A percentile compares a stretch with the other conserved stretches of the same genome.
These are phyloP conservation scores for Colletotrichum endophyticum DNA, from an alignment of 2,329 filamentous ascomycete species.

Conservation along the genomic window DNA sequence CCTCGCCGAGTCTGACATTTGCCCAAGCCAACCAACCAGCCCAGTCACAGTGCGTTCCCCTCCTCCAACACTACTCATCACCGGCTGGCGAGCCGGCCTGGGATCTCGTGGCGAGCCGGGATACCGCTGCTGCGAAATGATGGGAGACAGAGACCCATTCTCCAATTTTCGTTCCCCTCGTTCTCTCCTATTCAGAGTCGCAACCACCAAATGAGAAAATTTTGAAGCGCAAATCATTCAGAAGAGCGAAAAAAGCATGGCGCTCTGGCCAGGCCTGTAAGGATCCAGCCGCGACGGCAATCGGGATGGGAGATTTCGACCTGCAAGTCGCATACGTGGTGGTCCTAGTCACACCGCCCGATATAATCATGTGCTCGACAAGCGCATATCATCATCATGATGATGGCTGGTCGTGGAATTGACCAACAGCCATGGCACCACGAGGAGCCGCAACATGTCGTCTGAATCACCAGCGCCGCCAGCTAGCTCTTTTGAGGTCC, in stretches of 20 bases:
- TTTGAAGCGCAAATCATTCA: neutral
- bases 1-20: neutral
- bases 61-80: neutral
- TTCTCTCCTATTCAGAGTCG: neutral
- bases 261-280: neutral
- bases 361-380: conserved; percentile 9
- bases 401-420: neutral
- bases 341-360: neutral
- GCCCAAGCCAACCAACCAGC: neutral
- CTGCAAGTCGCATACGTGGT: conserved; percentile 3
- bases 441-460: neutral
- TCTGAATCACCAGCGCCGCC: neutral
- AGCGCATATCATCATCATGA: neutral
- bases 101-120: neutral
- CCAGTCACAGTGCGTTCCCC: neutral
- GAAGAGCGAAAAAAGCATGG: neutral
- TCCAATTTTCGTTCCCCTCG: neutral
- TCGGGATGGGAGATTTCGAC: conserved; percentile 12
- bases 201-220: neutral
- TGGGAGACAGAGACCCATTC: conserved; percentile 7
- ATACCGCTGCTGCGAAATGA: conserved; percentile 6
- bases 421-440: neutral
- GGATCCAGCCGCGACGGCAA: neutral
- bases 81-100: neutral
- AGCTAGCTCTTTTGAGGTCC: neutral